These are phyloP conservation scores for Ustilago sp. DNA, from an alignment of 1,284 basidiomycete species.

Conservation along the genomic window DNA sequence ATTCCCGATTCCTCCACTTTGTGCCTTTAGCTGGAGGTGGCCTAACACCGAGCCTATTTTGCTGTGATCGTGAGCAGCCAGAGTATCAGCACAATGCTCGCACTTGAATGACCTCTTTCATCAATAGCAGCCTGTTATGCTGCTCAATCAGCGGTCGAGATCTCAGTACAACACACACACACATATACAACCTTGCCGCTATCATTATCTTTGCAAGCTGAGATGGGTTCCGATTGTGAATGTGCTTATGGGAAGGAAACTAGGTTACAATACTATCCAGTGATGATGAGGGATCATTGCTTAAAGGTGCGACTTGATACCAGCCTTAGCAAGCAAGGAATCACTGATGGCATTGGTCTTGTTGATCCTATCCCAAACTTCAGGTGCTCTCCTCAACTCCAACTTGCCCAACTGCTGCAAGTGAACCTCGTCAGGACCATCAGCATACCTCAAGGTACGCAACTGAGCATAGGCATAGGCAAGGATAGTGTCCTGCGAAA, in stretches of 20 bases:
- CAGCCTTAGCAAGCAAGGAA: conserved; percentile 44
- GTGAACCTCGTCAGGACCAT: conserved; percentile 77
- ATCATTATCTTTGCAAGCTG: background rate
- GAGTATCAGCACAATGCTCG: too few species aligned
- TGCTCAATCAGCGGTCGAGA: too few species aligned
- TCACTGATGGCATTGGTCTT: conserved; percentile 39
- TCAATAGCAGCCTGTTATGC: too few species aligned
- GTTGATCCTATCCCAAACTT: conserved; percentile 56
- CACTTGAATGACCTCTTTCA: too few species aligned
- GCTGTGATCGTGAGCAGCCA: background rate
- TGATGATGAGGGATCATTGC: background rate
- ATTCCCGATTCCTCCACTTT: conserved; percentile 23
- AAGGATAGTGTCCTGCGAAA: conserved; percentile 88
- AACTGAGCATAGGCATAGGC: conserved; percentile 83
- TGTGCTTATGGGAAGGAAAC: background rate
- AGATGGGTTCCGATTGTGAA: background rate
- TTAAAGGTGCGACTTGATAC: conserved; percentile 58
- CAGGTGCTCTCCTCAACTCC: conserved; percentile 72
- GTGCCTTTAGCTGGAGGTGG: background rate
- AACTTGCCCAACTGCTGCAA: conserved; percentile 91
- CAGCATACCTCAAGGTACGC: conserved; percentile 74
- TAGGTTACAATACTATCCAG: background rate
- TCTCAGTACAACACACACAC: too few species aligned
- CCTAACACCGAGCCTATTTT: background rate
- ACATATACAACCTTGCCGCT: too few species aligned